Evolutionary conservation across 2,329 filamentous ascomycete species (phyloP).

Genomic region (Calonectria naviculata): DNA sequence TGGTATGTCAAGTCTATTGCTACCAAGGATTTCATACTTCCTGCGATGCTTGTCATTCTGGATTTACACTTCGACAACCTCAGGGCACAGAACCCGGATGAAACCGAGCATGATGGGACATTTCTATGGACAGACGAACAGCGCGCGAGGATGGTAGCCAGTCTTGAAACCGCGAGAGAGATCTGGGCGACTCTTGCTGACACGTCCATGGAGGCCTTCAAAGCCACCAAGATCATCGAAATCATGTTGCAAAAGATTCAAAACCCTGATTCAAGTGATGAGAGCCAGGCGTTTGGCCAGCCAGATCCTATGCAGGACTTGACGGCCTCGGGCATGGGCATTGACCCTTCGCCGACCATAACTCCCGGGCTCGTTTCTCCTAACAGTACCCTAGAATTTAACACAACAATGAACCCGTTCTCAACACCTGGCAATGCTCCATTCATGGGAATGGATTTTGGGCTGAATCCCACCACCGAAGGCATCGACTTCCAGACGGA

Average conservation of each 20-base stretch:
- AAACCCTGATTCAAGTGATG: conserved; percentile 31
- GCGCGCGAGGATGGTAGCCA: conserved; percentile 79
- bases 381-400: conserved; percentile 40
- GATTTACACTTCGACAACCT: conserved; percentile 80
- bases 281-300: conserved; percentile 21
- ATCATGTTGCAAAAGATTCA: conserved; percentile 86
- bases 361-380: conserved; percentile 38
- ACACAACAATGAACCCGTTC: conserved; percentile 42
- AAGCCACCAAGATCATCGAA: conserved; percentile 82
- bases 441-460: conserved; percentile 59
- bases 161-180: conserved; percentile 76
- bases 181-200: conserved; percentile 87
- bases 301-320: conserved; percentile 40
- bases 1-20: conserved; percentile 85
- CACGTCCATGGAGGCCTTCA: conserved; percentile 88
- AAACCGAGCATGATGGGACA: conserved; percentile 53
- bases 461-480: conserved; percentile 42
- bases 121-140: conserved; percentile 69
- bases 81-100: conserved; percentile 54
- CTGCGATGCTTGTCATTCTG: conserved; percentile 84
- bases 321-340: conserved; percentile 52
- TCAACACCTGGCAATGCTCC: conserved; percentile 51
- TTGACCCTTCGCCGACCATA: conserved; percentile 46
- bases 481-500: conserved; percentile 46
- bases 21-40: conserved; percentile 86